Evolutionary conservation across 768 basidiomycete genomes (phyloP).

Genomic region (Brasilioporus rufonigricans): DNA sequence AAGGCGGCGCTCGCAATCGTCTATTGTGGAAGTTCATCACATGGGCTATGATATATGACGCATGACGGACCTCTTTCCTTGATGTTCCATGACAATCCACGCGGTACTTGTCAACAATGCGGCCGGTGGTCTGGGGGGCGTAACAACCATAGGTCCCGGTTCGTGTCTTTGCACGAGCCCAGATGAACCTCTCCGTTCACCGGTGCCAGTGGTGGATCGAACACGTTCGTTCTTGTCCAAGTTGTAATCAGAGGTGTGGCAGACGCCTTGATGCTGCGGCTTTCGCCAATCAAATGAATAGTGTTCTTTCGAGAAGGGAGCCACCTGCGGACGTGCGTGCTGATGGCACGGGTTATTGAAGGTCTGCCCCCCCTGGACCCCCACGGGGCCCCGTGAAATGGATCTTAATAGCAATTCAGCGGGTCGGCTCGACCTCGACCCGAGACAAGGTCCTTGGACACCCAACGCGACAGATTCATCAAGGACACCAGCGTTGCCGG

Average conservation of each 20-base stretch:
- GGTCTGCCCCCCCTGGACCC: neutral
- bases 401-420: neutral
- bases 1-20: neutral
- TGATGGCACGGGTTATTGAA: neutral
- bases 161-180: no score
- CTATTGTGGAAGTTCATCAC: neutral
- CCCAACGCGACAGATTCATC: neutral
- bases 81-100: neutral
- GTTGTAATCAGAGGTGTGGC: neutral
- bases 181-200: no score
- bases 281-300: neutral
- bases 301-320: neutral
- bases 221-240: no score
- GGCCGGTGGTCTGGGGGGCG: neutral
- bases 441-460: neutral
- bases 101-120: neutral
- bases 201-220: neutral
- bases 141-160: neutral
- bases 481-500: neutral
- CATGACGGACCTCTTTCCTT: neutral
- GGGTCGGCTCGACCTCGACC: neutral
- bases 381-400: neutral
- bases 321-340: neutral
- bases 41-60: neutral
- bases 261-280: neutral